Conservation (phyloP, 2,329 filamentous ascomycete species). For the Fusarium sp. region DNA sequence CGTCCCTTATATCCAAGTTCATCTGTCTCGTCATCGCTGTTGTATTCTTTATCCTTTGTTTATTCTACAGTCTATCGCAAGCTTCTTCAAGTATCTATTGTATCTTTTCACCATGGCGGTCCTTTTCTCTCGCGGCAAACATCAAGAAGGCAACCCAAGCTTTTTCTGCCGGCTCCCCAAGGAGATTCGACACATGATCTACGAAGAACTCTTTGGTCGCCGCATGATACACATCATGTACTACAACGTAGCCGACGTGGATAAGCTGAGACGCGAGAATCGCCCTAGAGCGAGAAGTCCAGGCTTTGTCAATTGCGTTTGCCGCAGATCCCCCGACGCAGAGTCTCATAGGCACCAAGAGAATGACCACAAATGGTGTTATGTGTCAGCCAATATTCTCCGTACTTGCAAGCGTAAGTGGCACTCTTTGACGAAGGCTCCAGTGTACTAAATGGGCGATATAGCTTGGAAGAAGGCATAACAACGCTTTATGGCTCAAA, state of each 20-base stretch:
- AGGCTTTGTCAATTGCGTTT: slow-evolving; percentile 1
- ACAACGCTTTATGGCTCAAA: slow-evolving; percentile 1
- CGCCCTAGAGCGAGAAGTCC: neutral
- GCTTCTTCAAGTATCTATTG: too few species aligned
- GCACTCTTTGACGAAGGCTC: neutral
- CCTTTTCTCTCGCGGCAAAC: too few species aligned
- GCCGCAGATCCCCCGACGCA: neutral
- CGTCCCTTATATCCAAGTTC: too few species aligned
- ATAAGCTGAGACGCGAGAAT: neutral
- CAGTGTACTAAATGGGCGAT: neutral
- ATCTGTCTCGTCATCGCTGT: too few species aligned
- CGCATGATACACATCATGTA: neutral
- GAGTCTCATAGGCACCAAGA: neutral
- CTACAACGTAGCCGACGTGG: neutral
- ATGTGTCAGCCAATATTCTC: neutral
- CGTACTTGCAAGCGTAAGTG: slow-evolving; percentile 7
- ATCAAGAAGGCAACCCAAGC: too few species aligned
- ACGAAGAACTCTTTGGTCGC: neutral
- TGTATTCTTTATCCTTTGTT: too few species aligned
- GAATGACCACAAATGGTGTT: neutral
- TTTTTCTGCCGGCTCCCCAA: neutral
- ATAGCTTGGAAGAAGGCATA: slow-evolving; percentile 3
- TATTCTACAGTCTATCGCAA: too few species aligned
- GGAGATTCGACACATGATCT: neutral
- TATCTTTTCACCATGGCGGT: too few species aligned